Percentiles rank a stretch among this genome's conserved stretches.
phyloP scores from a whole-genome alignment of 176 grass and related monocot species.

The Calamus simplicifolius region DNA sequence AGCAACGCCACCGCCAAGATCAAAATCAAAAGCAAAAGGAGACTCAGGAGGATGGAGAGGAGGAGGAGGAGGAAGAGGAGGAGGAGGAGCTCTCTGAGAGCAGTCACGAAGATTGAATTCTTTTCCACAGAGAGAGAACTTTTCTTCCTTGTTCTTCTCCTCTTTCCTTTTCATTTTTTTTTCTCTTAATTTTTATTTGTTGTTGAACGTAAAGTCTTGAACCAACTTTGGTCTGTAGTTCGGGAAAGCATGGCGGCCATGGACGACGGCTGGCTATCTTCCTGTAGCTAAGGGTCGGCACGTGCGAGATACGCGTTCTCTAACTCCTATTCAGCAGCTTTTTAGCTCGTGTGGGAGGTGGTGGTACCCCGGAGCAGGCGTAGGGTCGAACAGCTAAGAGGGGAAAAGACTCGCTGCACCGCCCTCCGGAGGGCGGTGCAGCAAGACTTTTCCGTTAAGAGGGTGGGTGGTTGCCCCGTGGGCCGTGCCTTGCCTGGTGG shows the following conservation, averaged over 20 bases:
- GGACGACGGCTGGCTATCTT: constrained; percentile 3
- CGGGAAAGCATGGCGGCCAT: constrained; percentile 7
- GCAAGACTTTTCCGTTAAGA: no score
- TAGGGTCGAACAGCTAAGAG: not conserved
- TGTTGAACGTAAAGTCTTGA: no score
- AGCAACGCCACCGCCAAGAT: not conserved
- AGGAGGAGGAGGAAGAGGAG: not conserved
- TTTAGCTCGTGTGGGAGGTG: not conserved
- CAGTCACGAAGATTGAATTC: constrained; percentile 2
- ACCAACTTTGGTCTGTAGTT: constrained; percentile 1
- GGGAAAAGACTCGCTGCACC: no score
- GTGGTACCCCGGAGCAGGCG: constrained; percentile 2
- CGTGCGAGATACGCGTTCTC: not conserved
- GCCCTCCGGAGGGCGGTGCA: no score
- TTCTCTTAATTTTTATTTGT: not conserved
- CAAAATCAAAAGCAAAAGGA: no score
- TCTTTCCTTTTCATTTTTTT: constrained; percentile 6
- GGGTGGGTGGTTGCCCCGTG: constrained; percentile 18
- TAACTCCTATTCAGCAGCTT: no score
- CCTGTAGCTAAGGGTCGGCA: not conserved
- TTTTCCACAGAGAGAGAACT: constrained; percentile 16
- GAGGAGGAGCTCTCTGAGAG: constrained; percentile 2
- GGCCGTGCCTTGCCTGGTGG: constrained; percentile 11
- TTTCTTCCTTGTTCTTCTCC: constrained; percentile 3
- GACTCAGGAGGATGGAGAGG: not conserved